Percentiles rank a stretch among this genome's conserved stretches.
These are phyloP conservation scores for Leccinum barrowsii DNA, from an alignment of 768 basidiomycete species.

Conservation along the genomic window DNA sequence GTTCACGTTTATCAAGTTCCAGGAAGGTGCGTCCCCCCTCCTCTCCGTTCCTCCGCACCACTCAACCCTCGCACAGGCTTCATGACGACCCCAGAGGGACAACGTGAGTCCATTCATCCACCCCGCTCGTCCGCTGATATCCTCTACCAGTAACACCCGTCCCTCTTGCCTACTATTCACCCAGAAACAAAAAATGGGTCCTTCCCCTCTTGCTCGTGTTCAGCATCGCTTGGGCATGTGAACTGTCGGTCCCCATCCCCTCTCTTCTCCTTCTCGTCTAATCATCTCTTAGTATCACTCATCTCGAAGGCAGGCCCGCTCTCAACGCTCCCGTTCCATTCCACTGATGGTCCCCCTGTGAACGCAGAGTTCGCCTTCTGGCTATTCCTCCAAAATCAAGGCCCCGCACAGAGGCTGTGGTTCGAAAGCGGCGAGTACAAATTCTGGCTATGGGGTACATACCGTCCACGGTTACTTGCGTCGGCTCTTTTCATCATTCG, in stretches of 20 bases:
- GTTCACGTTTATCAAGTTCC: conserved; percentile 64
- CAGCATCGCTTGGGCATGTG: conserved; percentile 72
- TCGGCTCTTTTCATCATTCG: not conserved
- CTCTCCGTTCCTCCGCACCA: not conserved
- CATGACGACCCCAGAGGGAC: conserved; percentile 7
- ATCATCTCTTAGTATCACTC: conserved; percentile 53
- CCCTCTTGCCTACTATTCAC: conserved; percentile 52
- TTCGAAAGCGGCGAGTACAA: conserved; percentile 78
- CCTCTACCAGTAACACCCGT: conserved; percentile 47
- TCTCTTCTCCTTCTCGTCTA: conserved; percentile 1
- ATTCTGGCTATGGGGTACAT: conserved; percentile 63
- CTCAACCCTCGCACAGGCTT: conserved; percentile 14
- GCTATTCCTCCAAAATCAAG: conserved; percentile 79
- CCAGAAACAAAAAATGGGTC: conserved; percentile 47
- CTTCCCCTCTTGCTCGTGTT: conserved; percentile 70
- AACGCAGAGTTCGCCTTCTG: conserved; percentile 71
- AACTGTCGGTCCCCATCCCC: conserved; percentile 47
- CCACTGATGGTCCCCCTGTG: not conserved
- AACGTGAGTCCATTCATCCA: conserved; percentile 7
- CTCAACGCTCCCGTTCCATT: too few relatives aligned
- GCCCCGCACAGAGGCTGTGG: conserved; percentile 68
- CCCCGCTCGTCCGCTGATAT: conserved; percentile 2
- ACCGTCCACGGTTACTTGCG: not conserved
- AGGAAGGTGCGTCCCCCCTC: conserved; percentile 50
- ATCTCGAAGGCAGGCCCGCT: conserved; percentile 60